A percentile compares a stretch with the other conserved stretches of the same genome.
Conservation (phyloP, 1,139 yeast species). For the Nakaseomyces delphensis region DNA sequence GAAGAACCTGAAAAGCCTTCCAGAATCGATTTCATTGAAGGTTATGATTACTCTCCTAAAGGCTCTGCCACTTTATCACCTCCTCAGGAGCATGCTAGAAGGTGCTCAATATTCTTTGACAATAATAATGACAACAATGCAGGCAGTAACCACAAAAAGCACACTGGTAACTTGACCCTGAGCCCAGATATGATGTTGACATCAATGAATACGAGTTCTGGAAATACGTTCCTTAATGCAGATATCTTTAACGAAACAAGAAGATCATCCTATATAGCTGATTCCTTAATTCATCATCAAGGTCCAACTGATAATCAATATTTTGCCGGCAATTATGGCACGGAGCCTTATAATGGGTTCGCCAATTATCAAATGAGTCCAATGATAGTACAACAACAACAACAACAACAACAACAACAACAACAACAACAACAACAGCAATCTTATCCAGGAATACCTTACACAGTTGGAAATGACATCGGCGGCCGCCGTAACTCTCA, state of each 20-base stretch:
- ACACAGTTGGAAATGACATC: background rate
- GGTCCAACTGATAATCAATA: background rate
- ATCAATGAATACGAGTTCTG: constrained; percentile 5
- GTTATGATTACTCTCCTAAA: constrained; percentile 2
- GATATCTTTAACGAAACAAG: constrained; percentile 14
- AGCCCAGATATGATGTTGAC: constrained; percentile 5
- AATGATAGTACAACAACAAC: background rate
- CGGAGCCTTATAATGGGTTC: background rate
- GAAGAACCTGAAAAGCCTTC: constrained; percentile 3
- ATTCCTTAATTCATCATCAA: constrained; percentile 24
- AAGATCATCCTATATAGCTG: constrained; percentile 31
- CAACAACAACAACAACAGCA: background rate
- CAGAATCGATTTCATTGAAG: constrained; percentile 8
- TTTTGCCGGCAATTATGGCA: background rate
- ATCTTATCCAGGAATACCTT: background rate
- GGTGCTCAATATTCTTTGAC: background rate
- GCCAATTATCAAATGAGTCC: background rate
- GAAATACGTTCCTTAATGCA: constrained; percentile 5
- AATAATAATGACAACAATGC: background rate
- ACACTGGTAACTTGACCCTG: background rate
- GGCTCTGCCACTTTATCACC: background rate
- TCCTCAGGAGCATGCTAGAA: constrained; percentile 1
- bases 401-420: background rate
- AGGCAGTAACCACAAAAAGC: background rate
- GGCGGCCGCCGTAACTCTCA: constrained; percentile 11